Evolutionary conservation across 768 basidiomycete genomes (phyloP).

Genomic region (Mycena epipterygia): DNA sequence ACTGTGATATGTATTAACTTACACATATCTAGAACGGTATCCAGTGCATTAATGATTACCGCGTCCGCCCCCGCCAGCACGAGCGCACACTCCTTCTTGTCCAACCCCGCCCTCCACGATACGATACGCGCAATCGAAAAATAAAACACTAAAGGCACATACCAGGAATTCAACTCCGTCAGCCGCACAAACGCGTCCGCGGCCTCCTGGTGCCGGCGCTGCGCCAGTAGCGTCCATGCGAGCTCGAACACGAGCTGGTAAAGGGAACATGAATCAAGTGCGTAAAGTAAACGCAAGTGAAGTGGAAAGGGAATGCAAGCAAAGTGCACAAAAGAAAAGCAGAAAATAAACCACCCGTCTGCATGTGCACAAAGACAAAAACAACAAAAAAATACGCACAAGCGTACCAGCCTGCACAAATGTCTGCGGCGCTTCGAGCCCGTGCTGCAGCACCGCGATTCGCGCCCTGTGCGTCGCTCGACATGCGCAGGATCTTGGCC

Average conservation of each 20-base stretch:
- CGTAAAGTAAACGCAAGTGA: too few species aligned
- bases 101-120: conserved; percentile 57
- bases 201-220: conserved; percentile 75
- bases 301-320: too few species aligned
- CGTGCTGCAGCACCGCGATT: conserved; percentile 72
- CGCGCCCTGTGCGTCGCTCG: conserved; percentile 72
- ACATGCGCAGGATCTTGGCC: conserved; percentile 78
- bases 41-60: too few species aligned
- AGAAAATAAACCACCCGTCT: not conserved
- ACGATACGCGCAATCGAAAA: conserved; percentile 69
- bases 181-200: conserved; percentile 76
- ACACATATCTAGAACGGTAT: too few species aligned
- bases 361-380: not conserved
- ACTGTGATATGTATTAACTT: too few species aligned
- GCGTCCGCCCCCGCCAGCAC: conserved; percentile 62
- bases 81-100: conserved; percentile 61
- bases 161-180: conserved; percentile 81
- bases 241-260: conserved; percentile 84
- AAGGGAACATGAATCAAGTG: too few species aligned
- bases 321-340: too few species aligned
- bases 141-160: too few species aligned
- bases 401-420: conserved; percentile 83
- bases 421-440: conserved; percentile 63
- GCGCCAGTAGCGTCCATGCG: conserved; percentile 79
- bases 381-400: too few species aligned